A percentile compares a stretch with the other conserved stretches of the same genome.
Conservation (phyloP, 257 asterid genomes). For the Prunella vulgaris region DNA sequence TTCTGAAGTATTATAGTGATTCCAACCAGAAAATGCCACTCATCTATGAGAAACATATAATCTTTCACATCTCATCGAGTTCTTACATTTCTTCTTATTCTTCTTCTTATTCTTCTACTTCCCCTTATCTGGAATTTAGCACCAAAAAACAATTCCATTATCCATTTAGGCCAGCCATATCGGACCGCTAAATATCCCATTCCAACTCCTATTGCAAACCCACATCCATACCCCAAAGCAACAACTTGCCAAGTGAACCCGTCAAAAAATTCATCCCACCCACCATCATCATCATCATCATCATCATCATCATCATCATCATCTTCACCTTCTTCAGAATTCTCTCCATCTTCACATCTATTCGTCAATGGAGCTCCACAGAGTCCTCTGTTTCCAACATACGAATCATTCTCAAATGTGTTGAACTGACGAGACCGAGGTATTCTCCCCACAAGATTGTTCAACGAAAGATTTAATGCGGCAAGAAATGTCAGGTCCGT, state of each 20-base stretch:
- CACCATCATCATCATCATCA: too few species aligned
- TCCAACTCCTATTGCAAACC: not conserved
- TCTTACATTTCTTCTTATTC: too few species aligned
- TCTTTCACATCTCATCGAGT: not conserved
- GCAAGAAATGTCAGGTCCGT: too few species aligned
- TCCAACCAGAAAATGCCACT: conserved; percentile 87
- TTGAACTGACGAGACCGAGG: too few species aligned
- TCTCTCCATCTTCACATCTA: not conserved
- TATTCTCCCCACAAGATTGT: too few species aligned
- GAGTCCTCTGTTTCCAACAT: too few species aligned
- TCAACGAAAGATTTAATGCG: too few species aligned
- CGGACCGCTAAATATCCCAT: not conserved
- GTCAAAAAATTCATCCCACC: too few species aligned
- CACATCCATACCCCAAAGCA: conserved; percentile 14
- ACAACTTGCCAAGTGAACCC: conserved; percentile 9
- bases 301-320: too few species aligned
- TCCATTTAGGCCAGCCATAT: not conserved
- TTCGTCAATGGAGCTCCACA: conserved; percentile 8
- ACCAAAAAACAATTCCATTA: not conserved
- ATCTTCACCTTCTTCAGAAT: not conserved
- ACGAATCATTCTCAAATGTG: too few species aligned
- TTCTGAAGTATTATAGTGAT: conserved; percentile 68
- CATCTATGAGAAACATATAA: too few species aligned
- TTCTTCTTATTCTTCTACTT: not conserved
- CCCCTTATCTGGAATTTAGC: not conserved